Evolutionary conservation across 495 filamentous ascomycete genomes (phyloP).

Genomic region (Penicillium robsamsonii): DNA sequence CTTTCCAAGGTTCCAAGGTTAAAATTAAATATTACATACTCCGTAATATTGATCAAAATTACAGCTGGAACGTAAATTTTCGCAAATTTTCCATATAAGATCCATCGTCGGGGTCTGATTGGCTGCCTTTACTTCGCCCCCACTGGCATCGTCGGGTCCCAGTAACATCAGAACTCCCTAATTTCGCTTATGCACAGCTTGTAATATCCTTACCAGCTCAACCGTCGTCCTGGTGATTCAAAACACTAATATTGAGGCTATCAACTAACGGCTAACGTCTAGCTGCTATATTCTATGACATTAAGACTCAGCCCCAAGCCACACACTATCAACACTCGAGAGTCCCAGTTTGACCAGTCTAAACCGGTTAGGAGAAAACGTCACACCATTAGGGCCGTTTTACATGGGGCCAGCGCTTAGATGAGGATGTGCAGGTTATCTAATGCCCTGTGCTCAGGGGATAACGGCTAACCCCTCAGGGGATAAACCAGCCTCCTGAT

Average conservation of each 20-base stretch:
- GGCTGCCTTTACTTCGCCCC: conserved; percentile 17
- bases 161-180: conserved; percentile 28
- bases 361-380: conserved; percentile 1
- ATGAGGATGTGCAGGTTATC: conserved; percentile 22
- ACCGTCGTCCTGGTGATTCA: conserved; percentile 1
- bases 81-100: conserved; percentile 29
- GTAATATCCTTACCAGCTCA: not conserved
- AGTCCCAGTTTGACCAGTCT: not conserved
- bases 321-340: not conserved
- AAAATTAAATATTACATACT: too few species aligned
- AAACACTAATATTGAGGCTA: not conserved
- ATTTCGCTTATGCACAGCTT: conserved; percentile 39
- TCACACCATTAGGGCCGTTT: conserved; percentile 7
- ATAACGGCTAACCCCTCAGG: not conserved
- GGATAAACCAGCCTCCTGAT: conserved; percentile 13
- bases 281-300: not conserved
- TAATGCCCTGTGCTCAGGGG: conserved; percentile 4
- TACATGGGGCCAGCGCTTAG: conserved; percentile 14
- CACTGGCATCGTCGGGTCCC: conserved; percentile 13
- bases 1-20: too few species aligned
- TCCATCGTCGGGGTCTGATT: conserved; percentile 17
- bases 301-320: not conserved
- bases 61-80: conserved; percentile 1
- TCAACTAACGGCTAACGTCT: not conserved
- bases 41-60: not conserved